phyloP scores from a whole-genome alignment of 1,284 basidiomycete species.

The Ceratobasidium theobromae region DNA sequence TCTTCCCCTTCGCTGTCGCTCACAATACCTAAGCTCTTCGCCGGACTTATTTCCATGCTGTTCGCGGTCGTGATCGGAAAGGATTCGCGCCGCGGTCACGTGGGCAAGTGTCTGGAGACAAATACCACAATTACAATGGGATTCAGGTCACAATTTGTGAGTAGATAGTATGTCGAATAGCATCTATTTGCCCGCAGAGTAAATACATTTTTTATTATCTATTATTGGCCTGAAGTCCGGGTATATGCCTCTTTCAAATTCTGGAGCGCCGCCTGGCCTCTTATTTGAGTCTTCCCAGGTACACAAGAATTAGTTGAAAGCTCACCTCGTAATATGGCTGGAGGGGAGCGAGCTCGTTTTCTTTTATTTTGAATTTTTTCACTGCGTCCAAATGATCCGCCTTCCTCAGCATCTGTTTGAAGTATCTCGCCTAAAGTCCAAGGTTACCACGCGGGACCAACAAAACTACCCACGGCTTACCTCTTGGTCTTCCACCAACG shows the following conservation, averaged over 20 bases:
- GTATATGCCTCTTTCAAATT: constrained; percentile 23
- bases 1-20: constrained; percentile 30
- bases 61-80: constrained; percentile 1
- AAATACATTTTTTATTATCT: too few relatives aligned
- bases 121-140: too few relatives aligned
- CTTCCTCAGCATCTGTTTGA: constrained; percentile 80
- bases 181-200: too few relatives aligned
- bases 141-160: neutral
- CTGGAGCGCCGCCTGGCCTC: constrained; percentile 22
- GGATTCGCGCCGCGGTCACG: constrained; percentile 20
- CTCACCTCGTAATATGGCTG: constrained; percentile 66
- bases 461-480: constrained; percentile 47
- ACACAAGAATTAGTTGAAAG: neutral
- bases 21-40: constrained; percentile 13
- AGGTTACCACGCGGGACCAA: neutral
- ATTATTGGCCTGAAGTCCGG: neutral
- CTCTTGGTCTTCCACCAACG: constrained; percentile 94
- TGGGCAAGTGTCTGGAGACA: neutral
- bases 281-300: neutral
- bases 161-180: neutral
- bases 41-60: constrained; percentile 26
- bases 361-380: constrained; percentile 68
- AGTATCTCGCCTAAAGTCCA: constrained; percentile 69
- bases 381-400: constrained; percentile 75
- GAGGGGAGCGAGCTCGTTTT: constrained; percentile 61